Conservation (phyloP, 495 filamentous ascomycete species). For the Neurospora sp. region DNA sequence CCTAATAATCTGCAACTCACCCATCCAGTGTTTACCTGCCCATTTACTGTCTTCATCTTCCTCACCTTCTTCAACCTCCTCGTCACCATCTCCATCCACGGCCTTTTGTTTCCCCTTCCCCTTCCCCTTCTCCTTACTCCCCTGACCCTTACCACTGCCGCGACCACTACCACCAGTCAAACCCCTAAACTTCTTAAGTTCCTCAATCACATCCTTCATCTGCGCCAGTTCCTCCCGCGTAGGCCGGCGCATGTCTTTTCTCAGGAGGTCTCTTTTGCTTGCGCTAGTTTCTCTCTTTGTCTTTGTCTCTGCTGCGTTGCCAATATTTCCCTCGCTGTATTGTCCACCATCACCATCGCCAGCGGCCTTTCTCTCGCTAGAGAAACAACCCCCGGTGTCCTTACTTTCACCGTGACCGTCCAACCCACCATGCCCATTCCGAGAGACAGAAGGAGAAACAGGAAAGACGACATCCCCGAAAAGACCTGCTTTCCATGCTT, state of each 20-base stretch:
- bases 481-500: background rate
- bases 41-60: background rate
- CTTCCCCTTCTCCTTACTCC: background rate
- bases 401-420: too few species aligned
- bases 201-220: constrained; percentile 31
- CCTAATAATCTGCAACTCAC: constrained; percentile 17
- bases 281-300: too few species aligned
- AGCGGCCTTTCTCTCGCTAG: background rate
- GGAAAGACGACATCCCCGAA: background rate
- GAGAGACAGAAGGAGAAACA: background rate
- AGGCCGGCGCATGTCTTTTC: constrained; percentile 12
- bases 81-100: background rate
- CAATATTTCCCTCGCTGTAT: background rate
- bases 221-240: constrained; percentile 6
- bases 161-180: constrained; percentile 3
- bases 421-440: too few species aligned
- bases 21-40: background rate
- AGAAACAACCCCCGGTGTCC: background rate
- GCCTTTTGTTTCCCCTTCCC: background rate
- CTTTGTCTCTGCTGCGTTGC: too few species aligned
- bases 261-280: background rate
- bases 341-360: background rate
- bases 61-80: background rate
- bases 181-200: constrained; percentile 26
- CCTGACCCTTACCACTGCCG: too few species aligned